Conservation (phyloP, 208 protist genomes). For the Endotrypanum monterogeii region DNA sequence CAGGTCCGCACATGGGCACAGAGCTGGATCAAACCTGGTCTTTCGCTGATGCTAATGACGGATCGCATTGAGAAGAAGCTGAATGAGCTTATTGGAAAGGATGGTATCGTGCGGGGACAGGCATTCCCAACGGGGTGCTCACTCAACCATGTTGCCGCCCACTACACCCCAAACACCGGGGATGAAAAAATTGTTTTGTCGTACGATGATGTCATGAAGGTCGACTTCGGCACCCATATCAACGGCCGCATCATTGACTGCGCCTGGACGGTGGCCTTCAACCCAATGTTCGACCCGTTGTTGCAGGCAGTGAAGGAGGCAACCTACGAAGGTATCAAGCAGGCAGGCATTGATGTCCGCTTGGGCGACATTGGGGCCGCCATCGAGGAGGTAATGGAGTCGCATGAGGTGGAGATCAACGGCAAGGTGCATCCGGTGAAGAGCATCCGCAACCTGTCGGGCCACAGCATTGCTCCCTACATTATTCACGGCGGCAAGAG, state of each 20-base stretch:
- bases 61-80: slow-evolving; percentile 93
- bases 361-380: slow-evolving; percentile 95
- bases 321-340: slow-evolving; percentile 97
- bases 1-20: slow-evolving; percentile 92
- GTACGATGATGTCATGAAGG: slow-evolving; percentile 98
- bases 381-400: slow-evolving; percentile 99
- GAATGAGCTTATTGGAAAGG: slow-evolving; percentile 89
- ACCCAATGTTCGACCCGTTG: slow-evolving; percentile 96
- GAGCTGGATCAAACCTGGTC: slow-evolving; percentile 92
- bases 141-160: slow-evolving; percentile 97
- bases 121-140: slow-evolving; percentile 95
- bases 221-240: slow-evolving; percentile 99
- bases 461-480: slow-evolving; percentile 98
- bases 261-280: slow-evolving; percentile 97
- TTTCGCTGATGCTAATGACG: slow-evolving; percentile 91
- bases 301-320: slow-evolving; percentile 95
- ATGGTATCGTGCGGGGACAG: slow-evolving; percentile 89
- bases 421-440: slow-evolving; percentile 95
- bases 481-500: slow-evolving; percentile 99
- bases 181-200: slow-evolving; percentile 94
- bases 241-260: slow-evolving; percentile 98
- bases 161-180: slow-evolving; percentile 97
- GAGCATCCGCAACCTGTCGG: slow-evolving; percentile 98
- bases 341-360: slow-evolving; percentile 96
- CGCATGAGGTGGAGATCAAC: slow-evolving; percentile 96